Conservation (phyloP, 2,329 filamentous ascomycete genomes). For the Alternaria sp. region DNA sequence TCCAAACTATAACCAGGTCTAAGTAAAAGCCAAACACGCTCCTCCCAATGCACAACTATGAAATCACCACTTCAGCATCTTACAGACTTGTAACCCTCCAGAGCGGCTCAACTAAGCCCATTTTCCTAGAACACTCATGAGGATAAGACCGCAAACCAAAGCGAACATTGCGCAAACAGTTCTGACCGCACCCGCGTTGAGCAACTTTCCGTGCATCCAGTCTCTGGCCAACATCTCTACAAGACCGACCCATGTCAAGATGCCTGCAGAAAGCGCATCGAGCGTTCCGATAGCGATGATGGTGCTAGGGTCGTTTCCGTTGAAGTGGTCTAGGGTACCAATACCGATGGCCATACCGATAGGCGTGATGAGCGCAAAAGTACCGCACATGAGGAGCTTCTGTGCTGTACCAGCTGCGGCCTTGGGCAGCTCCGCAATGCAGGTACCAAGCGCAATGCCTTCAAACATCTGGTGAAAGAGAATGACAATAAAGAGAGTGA, state of each 20-base stretch:
- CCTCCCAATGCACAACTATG: slow-evolving; percentile 7
- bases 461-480: slow-evolving; percentile 83
- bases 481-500: slow-evolving; percentile 68
- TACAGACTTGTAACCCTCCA: neutral
- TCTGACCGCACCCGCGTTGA: slow-evolving; percentile 59
- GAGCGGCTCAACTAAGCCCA: slow-evolving; percentile 64
- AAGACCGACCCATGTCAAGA: slow-evolving; percentile 79
- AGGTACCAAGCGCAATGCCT: slow-evolving; percentile 75
- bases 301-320: slow-evolving; percentile 74
- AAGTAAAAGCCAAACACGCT: neutral
- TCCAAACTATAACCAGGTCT: neutral
- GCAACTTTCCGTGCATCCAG: slow-evolving; percentile 67
- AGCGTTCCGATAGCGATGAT: slow-evolving; percentile 76
- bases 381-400: slow-evolving; percentile 68
- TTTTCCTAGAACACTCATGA: slow-evolving; percentile 78
- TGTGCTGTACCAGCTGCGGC: slow-evolving; percentile 47
- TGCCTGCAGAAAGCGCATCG: slow-evolving; percentile 76
- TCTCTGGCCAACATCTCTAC: slow-evolving; percentile 83
- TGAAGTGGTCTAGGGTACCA: slow-evolving; percentile 73
- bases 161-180: slow-evolving; percentile 62
- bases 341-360: slow-evolving; percentile 83
- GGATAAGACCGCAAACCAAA: slow-evolving; percentile 67
- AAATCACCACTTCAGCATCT: slow-evolving; percentile 7
- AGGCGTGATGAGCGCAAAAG: slow-evolving; percentile 76
- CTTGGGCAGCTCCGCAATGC: slow-evolving; percentile 68